Evolutionary conservation across 2,329 filamentous ascomycete species (phyloP), one percentile per base, ranked within the genome.

Genomic region (Reticulascus tulasneorum): DNA sequence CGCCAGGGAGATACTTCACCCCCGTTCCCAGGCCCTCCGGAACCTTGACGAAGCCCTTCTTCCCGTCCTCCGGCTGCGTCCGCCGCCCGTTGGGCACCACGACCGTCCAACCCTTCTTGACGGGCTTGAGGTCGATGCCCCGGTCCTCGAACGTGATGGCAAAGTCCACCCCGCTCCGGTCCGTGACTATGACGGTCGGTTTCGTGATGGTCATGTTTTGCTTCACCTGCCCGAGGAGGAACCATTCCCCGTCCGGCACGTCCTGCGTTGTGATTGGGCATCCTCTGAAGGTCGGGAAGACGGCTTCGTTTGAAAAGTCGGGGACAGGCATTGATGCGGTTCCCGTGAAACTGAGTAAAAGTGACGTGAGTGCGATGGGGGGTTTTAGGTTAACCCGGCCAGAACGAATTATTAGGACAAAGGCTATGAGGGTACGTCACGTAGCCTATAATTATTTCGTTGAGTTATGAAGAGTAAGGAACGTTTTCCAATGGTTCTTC

Each of bases 181-280:
- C 69, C 22, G 55, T 52, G 13, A 61, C 59, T 33, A 72, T 63
- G 2, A 72, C 59, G 5, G 69, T 73, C 6, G 69, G 69, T 44
- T 71, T 65, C 15, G 60, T 71, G 45, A 73, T 68, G 25, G 69
- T 66, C 53, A 64, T 66, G 52, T 71, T 59, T 42, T 71, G 59
- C 40, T 64, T 64, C 37, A 71, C 55, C 37, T 70, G 61, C 24
- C 63, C 67, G 10, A 73, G 55, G 23, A 71, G 60, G 44, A 59
- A 63, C 54, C 60, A 42, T 23, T 42, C 40, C 37, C n/a, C n/a
- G n/a, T 40, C 32, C 21, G 28, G 31, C 3, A 33, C 37, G 37
- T 42, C 40, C 60, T 32, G 24, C 16, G 21, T 23, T 11, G 9
- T 40, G 12, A 37, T 37, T 19, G 59, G 60, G 29, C 61, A 47